phyloP scores from a whole-genome alignment of 2,329 filamentous ascomycete genomes.

The Ophiostoma tasmaniense region DNA sequence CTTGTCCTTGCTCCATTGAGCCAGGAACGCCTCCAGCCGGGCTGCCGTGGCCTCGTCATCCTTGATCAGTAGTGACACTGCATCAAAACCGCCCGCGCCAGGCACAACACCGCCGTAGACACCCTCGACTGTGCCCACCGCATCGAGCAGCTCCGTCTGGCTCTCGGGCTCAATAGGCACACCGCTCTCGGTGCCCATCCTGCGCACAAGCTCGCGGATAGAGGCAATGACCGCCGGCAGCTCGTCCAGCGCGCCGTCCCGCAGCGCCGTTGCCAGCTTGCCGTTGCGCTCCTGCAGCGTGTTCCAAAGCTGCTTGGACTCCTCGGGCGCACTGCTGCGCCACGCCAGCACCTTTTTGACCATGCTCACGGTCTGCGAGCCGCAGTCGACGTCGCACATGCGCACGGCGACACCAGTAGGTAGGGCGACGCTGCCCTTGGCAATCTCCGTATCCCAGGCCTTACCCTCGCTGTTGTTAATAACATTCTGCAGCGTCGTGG shows the following conservation, averaged over 20 bases:
- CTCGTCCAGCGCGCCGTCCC: conserved; percentile 29
- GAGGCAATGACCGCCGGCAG: conserved; percentile 3
- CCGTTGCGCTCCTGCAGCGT: conserved; percentile 68
- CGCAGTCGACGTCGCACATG: conserved; percentile 95
- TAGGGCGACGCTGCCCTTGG: conserved; percentile 60
- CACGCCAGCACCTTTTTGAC: conserved; percentile 84
- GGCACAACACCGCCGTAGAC: conserved; percentile 89
- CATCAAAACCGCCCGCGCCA: conserved; percentile 89
- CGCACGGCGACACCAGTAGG: conserved; percentile 68
- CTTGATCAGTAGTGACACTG: conserved; percentile 68
- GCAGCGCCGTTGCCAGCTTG: conserved; percentile 56
- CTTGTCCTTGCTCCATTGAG: conserved; percentile 53
- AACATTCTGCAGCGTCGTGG: conserved; percentile 51
- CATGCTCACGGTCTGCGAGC: conserved; percentile 89
- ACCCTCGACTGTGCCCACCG: conserved; percentile 63
- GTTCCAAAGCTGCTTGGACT: conserved; percentile 65
- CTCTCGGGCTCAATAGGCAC: conserved; percentile 84
- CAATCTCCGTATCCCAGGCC: conserved; percentile 72
- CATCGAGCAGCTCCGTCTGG: conserved; percentile 79
- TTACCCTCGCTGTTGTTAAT: conserved; percentile 42
- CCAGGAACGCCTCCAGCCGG: conserved; percentile 53
- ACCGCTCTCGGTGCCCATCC: conserved; percentile 64
- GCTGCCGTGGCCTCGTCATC: conserved; percentile 59
- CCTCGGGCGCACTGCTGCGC: conserved; percentile 55
- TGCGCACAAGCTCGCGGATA: conserved; percentile 48